A percentile compares a stretch with the other conserved stretches of the same genome.
These are phyloP conservation scores for Stentor coeruleus DNA, from an alignment of 73 alveolate species.

Conservation along the genomic window DNA sequence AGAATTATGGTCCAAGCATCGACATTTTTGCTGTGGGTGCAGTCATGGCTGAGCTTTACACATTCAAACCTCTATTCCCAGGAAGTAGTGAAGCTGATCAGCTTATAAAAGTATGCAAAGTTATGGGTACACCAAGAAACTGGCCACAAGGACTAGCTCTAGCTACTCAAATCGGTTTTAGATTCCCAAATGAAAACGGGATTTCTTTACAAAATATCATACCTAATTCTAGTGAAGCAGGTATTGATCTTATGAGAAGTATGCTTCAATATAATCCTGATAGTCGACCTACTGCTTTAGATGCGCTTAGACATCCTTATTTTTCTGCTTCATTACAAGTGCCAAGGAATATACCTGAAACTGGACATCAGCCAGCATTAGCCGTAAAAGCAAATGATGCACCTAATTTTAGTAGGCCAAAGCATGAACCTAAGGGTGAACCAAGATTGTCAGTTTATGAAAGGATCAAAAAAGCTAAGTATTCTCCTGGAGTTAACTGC, in stretches of 20 bases:
- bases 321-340: not conserved
- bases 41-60: conserved; percentile 98
- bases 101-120: conserved; percentile 89
- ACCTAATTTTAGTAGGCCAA: not conserved
- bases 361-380: not conserved
- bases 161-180: conserved; percentile 71
- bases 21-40: conserved; percentile 95
- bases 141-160: conserved; percentile 83
- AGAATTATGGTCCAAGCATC: conserved; percentile 96
- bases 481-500: conserved; percentile 17
- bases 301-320: conserved; percentile 24
- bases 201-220: conserved; percentile 58
- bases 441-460: not conserved
- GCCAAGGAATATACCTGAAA: not conserved
- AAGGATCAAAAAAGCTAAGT: conserved; percentile 12
- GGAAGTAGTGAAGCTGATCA: conserved; percentile 97
- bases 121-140: conserved; percentile 84
- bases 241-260: conserved; percentile 55
- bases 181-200: conserved; percentile 69
- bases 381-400: not conserved
- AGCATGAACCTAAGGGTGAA: conserved; percentile 23
- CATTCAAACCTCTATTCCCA: conserved; percentile 94
- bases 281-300: conserved; percentile 59
- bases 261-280: conserved; percentile 75
- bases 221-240: conserved; percentile 77